These are phyloP conservation scores for Plantago elongata DNA, from an alignment of 257 asterid species.

Conservation along the genomic window DNA sequence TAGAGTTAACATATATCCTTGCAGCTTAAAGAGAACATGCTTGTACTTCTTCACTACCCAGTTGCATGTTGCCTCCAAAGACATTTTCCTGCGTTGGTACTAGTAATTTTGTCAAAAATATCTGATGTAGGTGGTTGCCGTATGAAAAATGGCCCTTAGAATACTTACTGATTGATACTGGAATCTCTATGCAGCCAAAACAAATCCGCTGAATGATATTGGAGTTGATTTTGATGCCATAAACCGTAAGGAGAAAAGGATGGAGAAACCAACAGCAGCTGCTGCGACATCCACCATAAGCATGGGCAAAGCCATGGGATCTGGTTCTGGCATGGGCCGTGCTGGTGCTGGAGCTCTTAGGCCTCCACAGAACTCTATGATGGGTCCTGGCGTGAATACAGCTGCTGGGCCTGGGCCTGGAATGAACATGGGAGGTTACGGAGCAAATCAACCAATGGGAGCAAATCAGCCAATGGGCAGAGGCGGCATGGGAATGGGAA, in stretches of 20 bases:
- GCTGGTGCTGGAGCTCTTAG: slow-evolving; percentile 69
- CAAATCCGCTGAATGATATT: slow-evolving; percentile 78
- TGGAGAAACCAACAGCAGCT: slow-evolving; percentile 76
- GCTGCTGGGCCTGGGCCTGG: slow-evolving; percentile 32
- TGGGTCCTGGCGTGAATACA: slow-evolving; percentile 57
- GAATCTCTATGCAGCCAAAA: slow-evolving; percentile 60
- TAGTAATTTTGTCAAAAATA: too few species aligned
- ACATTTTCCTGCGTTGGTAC: too few species aligned
- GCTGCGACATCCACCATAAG: slow-evolving; percentile 56
- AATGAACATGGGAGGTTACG: slow-evolving; percentile 41
- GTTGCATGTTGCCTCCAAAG: too few species aligned
- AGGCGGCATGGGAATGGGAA: slow-evolving; percentile 51
- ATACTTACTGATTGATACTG: slow-evolving; percentile 9
- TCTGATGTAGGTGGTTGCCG: too few species aligned
- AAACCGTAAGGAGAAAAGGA: slow-evolving; percentile 89
- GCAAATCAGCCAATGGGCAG: slow-evolving; percentile 40
- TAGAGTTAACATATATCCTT: not conserved
- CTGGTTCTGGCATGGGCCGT: slow-evolving; percentile 91
- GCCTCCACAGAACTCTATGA: slow-evolving; percentile 54
- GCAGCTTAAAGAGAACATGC: too few species aligned
- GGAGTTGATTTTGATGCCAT: slow-evolving; percentile 98
- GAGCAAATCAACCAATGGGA: slow-evolving; percentile 40
- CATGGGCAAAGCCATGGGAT: slow-evolving; percentile 99
- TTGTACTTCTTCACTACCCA: too few species aligned
- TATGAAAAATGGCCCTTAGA: not conserved